Evolutionary conservation across 805 yeast species (phyloP).

Genomic region (Schizosaccharomyces japonicus): DNA sequence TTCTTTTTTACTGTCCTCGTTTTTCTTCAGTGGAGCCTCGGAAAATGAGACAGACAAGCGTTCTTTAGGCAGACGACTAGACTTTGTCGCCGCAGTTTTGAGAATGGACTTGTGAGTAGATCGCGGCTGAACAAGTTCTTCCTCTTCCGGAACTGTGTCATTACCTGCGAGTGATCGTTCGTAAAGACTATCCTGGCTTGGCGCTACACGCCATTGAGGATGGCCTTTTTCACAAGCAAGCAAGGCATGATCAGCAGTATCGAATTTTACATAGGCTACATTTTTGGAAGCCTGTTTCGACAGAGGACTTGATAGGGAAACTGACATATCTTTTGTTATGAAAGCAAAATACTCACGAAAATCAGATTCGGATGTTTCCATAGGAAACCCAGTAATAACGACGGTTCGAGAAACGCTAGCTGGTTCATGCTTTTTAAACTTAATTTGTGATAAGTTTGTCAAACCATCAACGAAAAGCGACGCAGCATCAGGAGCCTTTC

Average conservation of each 20-base stretch:
- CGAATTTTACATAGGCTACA: not conserved
- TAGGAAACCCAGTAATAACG: not conserved
- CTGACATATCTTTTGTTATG: not conserved
- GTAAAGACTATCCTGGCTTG: constrained; percentile 4
- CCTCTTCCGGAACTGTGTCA: not conserved
- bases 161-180: not conserved
- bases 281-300: not conserved
- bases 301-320: not conserved
- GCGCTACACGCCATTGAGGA: not conserved
- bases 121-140: not conserved
- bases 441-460: no score
- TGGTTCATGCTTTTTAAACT: not conserved
- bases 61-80: not conserved
- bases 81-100: not conserved
- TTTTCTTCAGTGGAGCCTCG: no score
- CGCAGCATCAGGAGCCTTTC: no score
- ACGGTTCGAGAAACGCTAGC: not conserved
- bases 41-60: no score
- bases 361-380: not conserved
- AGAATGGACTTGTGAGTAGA: not conserved
- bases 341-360: not conserved
- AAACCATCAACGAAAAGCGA: no score
- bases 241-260: not conserved
- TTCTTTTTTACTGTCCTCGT: no score
- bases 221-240: not conserved